Base-by-base conservation (phyloP, 345 rosid genomes). In the Melastoma malabathricum region DNA sequence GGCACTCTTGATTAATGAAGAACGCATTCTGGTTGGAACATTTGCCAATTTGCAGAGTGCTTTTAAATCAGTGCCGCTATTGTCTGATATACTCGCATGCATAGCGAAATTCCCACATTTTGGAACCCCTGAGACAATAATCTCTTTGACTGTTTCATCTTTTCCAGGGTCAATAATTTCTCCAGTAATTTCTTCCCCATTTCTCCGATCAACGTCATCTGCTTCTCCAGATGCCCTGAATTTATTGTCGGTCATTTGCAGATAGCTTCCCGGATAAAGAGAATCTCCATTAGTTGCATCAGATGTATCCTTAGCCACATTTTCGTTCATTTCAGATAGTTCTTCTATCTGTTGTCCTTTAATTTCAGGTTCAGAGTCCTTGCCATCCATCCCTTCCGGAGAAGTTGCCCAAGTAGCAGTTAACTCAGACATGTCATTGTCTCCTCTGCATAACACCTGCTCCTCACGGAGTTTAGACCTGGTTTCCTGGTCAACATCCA, bases 21-120 rank as follows among this genome's bases (percentile, higher is more conserved):
- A 82, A 44, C 95, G 95, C 2, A 67, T 83, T 73, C 68, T 92
- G 12, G 94, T 92, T 44, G 95, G 93, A 53, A 87, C 73, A 63
- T 92, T 92, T 54, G 71, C 74, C 50, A 92, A 81, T 56, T 78
- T 92, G 68, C 98, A 79, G 27, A 81, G 66, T 19, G 75, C 56
- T 18, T 78, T 74, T 64, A 92, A 75, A 75, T 75, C 86, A 70
- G 73, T 48, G 47, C 51, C 64, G 52, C 62, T 69, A 61, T 77
- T 73, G 56, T 66, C 58, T 5, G 58, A 70, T 47, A 68, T 17
- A 51, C 74, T 74, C 52, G 54, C 69, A 52, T 61, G 77, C 31
- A 45, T 50, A 19, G 57, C 18, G 50, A 50, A 51, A 25, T 57
- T 65, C 59, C 63, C 59, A 56, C 17, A 50, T 10, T 64, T 50